phyloP scores from a whole-genome alignment of 768 basidiomycete genomes.

The Podaxis carcinomalis region DNA sequence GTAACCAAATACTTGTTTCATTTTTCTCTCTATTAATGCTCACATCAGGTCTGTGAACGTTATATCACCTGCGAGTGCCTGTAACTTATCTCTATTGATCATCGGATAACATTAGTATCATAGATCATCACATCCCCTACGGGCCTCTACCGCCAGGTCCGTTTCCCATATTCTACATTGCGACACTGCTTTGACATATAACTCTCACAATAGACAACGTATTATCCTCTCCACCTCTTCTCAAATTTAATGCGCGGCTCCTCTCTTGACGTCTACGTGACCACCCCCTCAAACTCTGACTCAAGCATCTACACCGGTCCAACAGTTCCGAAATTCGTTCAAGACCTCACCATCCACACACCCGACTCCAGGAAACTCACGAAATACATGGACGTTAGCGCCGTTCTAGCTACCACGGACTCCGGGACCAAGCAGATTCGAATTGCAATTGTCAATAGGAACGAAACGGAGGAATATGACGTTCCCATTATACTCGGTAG shows the following conservation, averaged over 20 bases:
- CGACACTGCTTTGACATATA: too few relatives aligned
- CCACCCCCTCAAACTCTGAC: slow-evolving; percentile 20
- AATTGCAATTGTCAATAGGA: slow-evolving; percentile 50
- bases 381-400: slow-evolving; percentile 46
- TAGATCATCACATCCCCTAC: slow-evolving; percentile 43
- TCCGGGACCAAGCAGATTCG: slow-evolving; percentile 33
- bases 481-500: slow-evolving; percentile 36
- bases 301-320: slow-evolving; percentile 30
- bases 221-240: slow-evolving; percentile 49
- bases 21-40: background rate
- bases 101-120: background rate
- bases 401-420: slow-evolving; percentile 29
- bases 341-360: slow-evolving; percentile 30
- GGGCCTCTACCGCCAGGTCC: slow-evolving; percentile 33
- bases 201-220: slow-evolving; percentile 35
- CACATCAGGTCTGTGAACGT: slow-evolving; percentile 37
- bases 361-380: slow-evolving; percentile 30
- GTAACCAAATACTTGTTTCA: slow-evolving; percentile 12
- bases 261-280: slow-evolving; percentile 34
- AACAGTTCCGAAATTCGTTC: slow-evolving; percentile 50
- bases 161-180: too few relatives aligned
- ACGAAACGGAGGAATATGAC: slow-evolving; percentile 31
- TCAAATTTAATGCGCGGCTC: slow-evolving; percentile 51
- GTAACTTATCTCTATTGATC: background rate
- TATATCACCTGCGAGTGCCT: slow-evolving; percentile 35